A percentile compares a stretch with the other conserved stretches of the same genome.
These are phyloP conservation scores for Basidiobolus heterosporus DNA, from an alignment of 371 early-diverging fungal species.

Conservation along the genomic window DNA sequence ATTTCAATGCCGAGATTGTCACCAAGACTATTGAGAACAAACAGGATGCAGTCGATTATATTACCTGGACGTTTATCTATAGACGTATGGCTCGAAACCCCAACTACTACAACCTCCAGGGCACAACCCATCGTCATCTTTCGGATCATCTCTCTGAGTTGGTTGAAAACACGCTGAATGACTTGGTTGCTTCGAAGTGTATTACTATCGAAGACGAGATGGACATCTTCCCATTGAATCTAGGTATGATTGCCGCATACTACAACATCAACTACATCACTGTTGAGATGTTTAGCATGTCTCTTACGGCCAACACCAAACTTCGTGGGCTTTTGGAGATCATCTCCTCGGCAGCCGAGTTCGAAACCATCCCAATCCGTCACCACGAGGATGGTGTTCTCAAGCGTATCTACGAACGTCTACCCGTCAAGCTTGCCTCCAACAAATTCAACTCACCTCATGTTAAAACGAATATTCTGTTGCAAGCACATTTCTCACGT, in stretches of 20 bases:
- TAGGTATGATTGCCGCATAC: slow-evolving; percentile 94
- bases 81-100: slow-evolving; percentile 89
- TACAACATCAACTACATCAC: slow-evolving; percentile 88
- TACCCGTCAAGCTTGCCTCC: slow-evolving; percentile 49
- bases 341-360: slow-evolving; percentile 81
- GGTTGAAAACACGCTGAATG: slow-evolving; percentile 77
- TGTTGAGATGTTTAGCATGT: slow-evolving; percentile 80
- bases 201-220: slow-evolving; percentile 69
- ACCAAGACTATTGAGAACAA: slow-evolving; percentile 86
- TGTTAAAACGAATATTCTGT: slow-evolving; percentile 72
- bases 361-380: slow-evolving; percentile 75
- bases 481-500: slow-evolving; percentile 90
- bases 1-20: slow-evolving; percentile 90
- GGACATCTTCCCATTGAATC: slow-evolving; percentile 69
- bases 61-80: slow-evolving; percentile 94
- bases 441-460: slow-evolving; percentile 55
- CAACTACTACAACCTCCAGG: slow-evolving; percentile 86
- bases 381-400: slow-evolving; percentile 77
- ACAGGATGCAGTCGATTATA: slow-evolving; percentile 94
- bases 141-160: slow-evolving; percentile 86
- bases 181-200: slow-evolving; percentile 75
- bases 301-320: slow-evolving; percentile 69
- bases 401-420: slow-evolving; percentile 57
- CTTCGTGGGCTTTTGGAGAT: slow-evolving; percentile 83
- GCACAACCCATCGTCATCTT: slow-evolving; percentile 68